Percentiles rank a stretch among this genome's conserved stretches.
These are phyloP conservation scores for Tieghemostelium lacteum DNA, from an alignment of 78 protist species.

Conservation along the genomic window DNA sequence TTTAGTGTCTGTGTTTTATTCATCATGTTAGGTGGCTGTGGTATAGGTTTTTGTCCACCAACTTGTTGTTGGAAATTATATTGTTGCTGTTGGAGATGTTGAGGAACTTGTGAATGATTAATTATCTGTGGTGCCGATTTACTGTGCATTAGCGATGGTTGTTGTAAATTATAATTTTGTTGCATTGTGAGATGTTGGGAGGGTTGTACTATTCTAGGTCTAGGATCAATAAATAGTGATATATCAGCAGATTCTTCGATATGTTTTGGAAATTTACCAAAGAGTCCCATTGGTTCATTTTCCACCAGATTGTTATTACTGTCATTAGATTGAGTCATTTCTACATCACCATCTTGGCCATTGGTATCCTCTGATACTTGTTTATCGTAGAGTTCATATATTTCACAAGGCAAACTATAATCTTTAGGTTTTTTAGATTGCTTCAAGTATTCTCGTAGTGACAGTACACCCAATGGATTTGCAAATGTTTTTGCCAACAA, in stretches of 20 bases:
- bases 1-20: background rate
- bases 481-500: background rate
- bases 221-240: constrained; percentile 43
- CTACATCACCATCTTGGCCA: background rate
- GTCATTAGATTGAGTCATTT: background rate
- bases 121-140: background rate
- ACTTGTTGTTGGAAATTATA: background rate
- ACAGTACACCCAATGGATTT: constrained; percentile 16
- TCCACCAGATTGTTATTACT: background rate
- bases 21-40: background rate
- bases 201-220: background rate
- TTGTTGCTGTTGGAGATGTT: background rate
- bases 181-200: background rate
- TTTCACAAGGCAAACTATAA: background rate
- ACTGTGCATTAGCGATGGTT: constrained; percentile 4
- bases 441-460: background rate
- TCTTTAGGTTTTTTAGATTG: background rate
- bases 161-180: background rate
- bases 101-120: constrained; percentile 14
- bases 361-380: background rate
- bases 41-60: background rate
- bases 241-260: constrained; percentile 5
- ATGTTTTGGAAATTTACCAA: constrained; percentile 16
- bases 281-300: background rate
- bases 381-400: background rate